Percentiles rank a stretch among this genome's conserved stretches.
phyloP scores from a whole-genome alignment of 1,284 basidiomycete species.

The Puccinia novopanici region DNA sequence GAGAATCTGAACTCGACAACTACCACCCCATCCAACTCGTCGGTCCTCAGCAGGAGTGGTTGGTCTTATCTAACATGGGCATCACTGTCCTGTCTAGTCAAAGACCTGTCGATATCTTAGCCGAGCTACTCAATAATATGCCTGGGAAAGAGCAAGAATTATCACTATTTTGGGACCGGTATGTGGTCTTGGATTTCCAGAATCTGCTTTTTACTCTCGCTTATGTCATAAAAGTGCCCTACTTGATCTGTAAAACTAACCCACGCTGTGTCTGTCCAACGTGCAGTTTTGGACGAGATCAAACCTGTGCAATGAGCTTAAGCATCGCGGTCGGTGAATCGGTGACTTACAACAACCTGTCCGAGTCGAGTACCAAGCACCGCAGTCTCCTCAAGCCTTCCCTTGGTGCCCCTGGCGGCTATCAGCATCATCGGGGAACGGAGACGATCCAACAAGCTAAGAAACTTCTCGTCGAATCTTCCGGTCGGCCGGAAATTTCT shows the following conservation, averaged over 20 bases:
- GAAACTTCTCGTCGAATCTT: slow-evolving; percentile 57
- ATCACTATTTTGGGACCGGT: slow-evolving; percentile 59
- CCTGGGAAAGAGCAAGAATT: slow-evolving; percentile 52
- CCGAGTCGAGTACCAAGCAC: slow-evolving; percentile 2
- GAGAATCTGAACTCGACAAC: slow-evolving; percentile 60
- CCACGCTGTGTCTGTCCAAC: slow-evolving; percentile 30
- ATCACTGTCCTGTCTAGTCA: slow-evolving; percentile 79
- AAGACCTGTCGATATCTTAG: slow-evolving; percentile 77
- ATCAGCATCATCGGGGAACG: slow-evolving; percentile 53
- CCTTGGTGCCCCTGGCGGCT: slow-evolving; percentile 27
- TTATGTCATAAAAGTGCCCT: not conserved
- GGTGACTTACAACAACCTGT: not conserved
- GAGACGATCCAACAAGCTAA: slow-evolving; percentile 57
- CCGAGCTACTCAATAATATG: slow-evolving; percentile 60
- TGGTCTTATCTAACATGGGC: slow-evolving; percentile 81
- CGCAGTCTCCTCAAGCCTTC: slow-evolving; percentile 1
- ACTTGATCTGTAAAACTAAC: not conserved
- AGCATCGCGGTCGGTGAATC: slow-evolving; percentile 64
- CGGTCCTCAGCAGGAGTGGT: slow-evolving; percentile 68
- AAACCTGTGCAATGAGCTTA: slow-evolving; percentile 88
- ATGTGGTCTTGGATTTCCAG: slow-evolving; percentile 30
- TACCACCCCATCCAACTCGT: slow-evolving; percentile 63
- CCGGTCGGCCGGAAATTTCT: slow-evolving; percentile 51
- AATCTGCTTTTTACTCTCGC: not conserved
- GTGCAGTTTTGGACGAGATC: slow-evolving; percentile 76